phyloP scores from a whole-genome alignment of 78 protist species.

The Diacronema lutheri region DNA sequence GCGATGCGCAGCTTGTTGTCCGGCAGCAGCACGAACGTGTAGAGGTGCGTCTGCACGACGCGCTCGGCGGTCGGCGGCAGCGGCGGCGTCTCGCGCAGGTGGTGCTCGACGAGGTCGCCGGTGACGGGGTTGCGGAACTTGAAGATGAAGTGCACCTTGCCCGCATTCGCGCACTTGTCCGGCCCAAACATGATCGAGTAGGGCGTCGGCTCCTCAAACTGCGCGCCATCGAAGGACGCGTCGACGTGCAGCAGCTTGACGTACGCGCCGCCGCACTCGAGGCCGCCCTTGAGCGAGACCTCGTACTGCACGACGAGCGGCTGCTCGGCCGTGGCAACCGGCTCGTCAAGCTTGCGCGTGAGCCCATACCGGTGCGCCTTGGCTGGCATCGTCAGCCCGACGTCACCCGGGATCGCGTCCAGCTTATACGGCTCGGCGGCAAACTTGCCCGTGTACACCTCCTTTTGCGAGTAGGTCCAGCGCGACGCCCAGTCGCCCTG shows the following conservation, averaged over 20 bases:
- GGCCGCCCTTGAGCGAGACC: too few species aligned
- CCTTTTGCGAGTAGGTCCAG: too few species aligned
- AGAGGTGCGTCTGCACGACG: slow-evolving; percentile 37
- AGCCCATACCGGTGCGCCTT: too few species aligned
- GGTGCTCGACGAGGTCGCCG: slow-evolving; percentile 15
- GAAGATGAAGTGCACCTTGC: slow-evolving; percentile 39
- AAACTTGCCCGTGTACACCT: too few species aligned
- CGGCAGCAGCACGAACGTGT: slow-evolving; percentile 15
- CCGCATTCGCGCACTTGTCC: slow-evolving; percentile 18
- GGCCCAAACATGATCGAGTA: slow-evolving; percentile 50
- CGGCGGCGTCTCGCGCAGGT: background rate
- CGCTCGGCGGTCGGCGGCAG: background rate
- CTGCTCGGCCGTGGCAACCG: too few species aligned
- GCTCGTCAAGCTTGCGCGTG: too few species aligned
- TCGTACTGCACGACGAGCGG: too few species aligned
- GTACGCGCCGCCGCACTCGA: slow-evolving; percentile 15
- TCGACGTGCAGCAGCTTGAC: background rate
- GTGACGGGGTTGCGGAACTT: slow-evolving; percentile 20
- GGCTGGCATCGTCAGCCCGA: too few species aligned
- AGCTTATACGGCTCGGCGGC: too few species aligned
- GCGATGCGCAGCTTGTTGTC: slow-evolving; percentile 20
- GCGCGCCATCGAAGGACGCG: background rate
- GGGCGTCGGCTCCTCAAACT: background rate
- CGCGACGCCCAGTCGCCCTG: too few species aligned
- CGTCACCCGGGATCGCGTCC: too few species aligned